Conservation (phyloP, 129 eudicot genomes). For the Lactuca sativa region DNA sequence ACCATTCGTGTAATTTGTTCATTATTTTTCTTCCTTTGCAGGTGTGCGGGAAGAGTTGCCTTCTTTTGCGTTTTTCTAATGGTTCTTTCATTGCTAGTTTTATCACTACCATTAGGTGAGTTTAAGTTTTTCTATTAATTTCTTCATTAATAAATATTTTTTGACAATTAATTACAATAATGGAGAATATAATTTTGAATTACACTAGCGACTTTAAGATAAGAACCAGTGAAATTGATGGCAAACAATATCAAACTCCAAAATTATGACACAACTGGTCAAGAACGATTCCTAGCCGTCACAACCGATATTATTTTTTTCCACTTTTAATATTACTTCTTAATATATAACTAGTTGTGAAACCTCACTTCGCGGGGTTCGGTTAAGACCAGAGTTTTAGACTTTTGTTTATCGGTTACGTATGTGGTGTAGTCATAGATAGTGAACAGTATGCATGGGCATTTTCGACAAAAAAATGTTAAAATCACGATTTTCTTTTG, state of each 20-base stretch:
- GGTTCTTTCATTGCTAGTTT: conserved; percentile 76
- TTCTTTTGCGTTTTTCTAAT: conserved; percentile 72
- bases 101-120: conserved; percentile 72
- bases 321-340: conserved; percentile 14
- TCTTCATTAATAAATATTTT: background rate
- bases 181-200: background rate
- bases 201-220: conserved; percentile 55
- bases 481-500: no score
- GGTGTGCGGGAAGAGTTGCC: conserved; percentile 76
- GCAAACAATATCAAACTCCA: conserved; percentile 65
- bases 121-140: background rate
- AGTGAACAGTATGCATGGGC: no score
- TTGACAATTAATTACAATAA: background rate
- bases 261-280: conserved; percentile 70
- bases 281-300: conserved; percentile 54
- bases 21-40: conserved; percentile 28
- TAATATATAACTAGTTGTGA: no score
- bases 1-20: no score
- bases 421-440: no score
- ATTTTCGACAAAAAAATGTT: no score
- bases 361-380: no score
- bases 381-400: no score
- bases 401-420: no score
- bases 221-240: conserved; percentile 58
- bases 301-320: conserved; percentile 48